Percentiles rank a stretch among this genome's conserved stretches.
These are phyloP conservation scores for Yarrowia yakushimensis DNA, from an alignment of 805 yeast species.

Conservation along the genomic window DNA sequence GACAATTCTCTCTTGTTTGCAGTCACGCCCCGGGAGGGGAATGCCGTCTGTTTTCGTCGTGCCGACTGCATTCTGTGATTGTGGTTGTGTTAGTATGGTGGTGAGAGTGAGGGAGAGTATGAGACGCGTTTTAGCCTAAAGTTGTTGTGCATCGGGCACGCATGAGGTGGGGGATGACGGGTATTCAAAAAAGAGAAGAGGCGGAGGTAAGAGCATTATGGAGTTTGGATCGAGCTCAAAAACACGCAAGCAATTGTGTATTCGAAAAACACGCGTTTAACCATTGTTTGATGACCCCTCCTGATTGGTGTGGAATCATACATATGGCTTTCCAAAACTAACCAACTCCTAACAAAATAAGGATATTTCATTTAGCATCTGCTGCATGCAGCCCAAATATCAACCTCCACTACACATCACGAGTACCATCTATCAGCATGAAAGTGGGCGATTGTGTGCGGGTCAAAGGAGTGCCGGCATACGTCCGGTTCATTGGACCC, in stretches of 20 bases:
- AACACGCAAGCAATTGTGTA: not conserved
- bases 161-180: not conserved
- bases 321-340: no score
- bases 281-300: not conserved
- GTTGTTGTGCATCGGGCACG: not conserved
- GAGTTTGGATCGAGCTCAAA: not conserved
- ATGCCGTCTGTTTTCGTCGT: slow-evolving; percentile 16
- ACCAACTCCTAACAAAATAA: not conserved
- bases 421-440: not conserved
- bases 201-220: not conserved
- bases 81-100: not conserved
- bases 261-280: not conserved
- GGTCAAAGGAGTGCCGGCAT: slow-evolving; percentile 37
- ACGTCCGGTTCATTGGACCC: slow-evolving; percentile 62
- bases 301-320: no score
- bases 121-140: slow-evolving; percentile 13
- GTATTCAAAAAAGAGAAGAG: not conserved
- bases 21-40: not conserved
- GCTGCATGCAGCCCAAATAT: not conserved
- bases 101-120: not conserved
- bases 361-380: not conserved
- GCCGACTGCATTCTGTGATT: not conserved
- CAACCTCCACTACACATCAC: not conserved
- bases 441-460: slow-evolving; percentile 29
- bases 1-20: slow-evolving; percentile 49